Percentiles rank a stretch among this genome's conserved stretches.
Evolutionary conservation across 2,329 filamentous ascomycete genomes (phyloP).

Genomic region (Cladophialophora carrionii): DNA sequence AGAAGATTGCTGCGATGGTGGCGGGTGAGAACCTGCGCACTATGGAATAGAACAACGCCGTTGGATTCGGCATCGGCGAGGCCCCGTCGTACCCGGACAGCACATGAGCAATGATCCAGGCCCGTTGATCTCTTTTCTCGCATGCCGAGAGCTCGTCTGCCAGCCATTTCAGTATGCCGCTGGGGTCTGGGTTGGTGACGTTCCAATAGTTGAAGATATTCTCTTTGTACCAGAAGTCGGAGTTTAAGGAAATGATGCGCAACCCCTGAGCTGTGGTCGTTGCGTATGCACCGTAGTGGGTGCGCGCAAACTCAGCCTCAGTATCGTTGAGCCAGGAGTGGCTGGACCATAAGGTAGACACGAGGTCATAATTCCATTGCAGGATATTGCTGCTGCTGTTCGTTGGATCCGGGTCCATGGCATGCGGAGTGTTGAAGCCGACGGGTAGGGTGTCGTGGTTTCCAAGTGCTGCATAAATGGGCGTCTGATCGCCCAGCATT

Average conservation of each 20-base stretch:
- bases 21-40: constrained; percentile 37
- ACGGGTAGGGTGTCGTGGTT: constrained; percentile 40
- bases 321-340: constrained; percentile 39
- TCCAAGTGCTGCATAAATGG: constrained; percentile 40
- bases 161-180: constrained; percentile 37
- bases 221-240: constrained; percentile 40
- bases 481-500: constrained; percentile 36
- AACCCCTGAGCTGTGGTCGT: constrained; percentile 39
- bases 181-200: constrained; percentile 38
- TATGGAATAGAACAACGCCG: constrained; percentile 40
- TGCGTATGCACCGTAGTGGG: constrained; percentile 38
- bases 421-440: constrained; percentile 37
- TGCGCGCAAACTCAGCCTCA: constrained; percentile 36
- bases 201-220: constrained; percentile 41
- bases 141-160: constrained; percentile 38
- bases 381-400: constrained; percentile 33
- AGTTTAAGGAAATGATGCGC: constrained; percentile 40
- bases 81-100: constrained; percentile 38
- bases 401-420: constrained; percentile 29
- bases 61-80: constrained; percentile 37
- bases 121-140: constrained; percentile 37
- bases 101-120: constrained; percentile 41
- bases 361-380: constrained; percentile 39
- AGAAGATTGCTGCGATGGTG: constrained; percentile 37
- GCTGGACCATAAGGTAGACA: constrained; percentile 36